Base-by-base conservation (phyloP, 306 rosid species). In the Medicago lupulina region DNA sequence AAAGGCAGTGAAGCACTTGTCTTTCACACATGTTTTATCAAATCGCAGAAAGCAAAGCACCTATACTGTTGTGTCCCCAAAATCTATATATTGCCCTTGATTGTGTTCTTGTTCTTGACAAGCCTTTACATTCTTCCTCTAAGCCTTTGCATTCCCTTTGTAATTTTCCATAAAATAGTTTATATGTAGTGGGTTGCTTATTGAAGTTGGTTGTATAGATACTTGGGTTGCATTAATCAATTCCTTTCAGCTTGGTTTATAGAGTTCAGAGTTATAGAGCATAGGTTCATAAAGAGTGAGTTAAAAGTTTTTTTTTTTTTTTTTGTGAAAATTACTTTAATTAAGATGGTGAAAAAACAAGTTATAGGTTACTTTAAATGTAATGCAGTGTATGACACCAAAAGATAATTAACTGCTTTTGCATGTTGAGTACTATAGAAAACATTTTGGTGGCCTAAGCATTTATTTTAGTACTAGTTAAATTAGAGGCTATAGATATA, bases 1-100 rank as follows among this genome's bases (percentile, higher is more conserved):
- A 21, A 21, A 21, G 23, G 23, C 28, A 25, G 28, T 25, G 28
- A 25, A 25, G 43, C 43, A 39, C 57, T 73, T 43, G 3, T 6
- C 28, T 40, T 67, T 77, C 55, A 25, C 15, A 21, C 59, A 67
- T 80, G 81, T 44, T 67, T 74, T 51, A 75, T 81, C 76, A 76
- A 70, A 54, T 34, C 19, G 25, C 74, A 70, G 69, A 76, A 76
- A 68, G 64, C 51, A 38, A 61, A 75, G 8, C 76, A 73, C 70
- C 79, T 36, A 63, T 41, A 54, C 7, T n/a, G 36, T 9, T 72
- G 14, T 44, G 16, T 53, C 76, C 71, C 78, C 51, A 76, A 70
- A 75, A 76, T 63, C 78, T 18, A 76, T 31, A 12, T 43, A 43
- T 21, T 21, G 1, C 47, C 47, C 2, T 41, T 21, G 63, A 25